phyloP scores from a whole-genome alignment of 2,329 filamentous ascomycete genomes.

The Aureobasidium melanogenum region DNA sequence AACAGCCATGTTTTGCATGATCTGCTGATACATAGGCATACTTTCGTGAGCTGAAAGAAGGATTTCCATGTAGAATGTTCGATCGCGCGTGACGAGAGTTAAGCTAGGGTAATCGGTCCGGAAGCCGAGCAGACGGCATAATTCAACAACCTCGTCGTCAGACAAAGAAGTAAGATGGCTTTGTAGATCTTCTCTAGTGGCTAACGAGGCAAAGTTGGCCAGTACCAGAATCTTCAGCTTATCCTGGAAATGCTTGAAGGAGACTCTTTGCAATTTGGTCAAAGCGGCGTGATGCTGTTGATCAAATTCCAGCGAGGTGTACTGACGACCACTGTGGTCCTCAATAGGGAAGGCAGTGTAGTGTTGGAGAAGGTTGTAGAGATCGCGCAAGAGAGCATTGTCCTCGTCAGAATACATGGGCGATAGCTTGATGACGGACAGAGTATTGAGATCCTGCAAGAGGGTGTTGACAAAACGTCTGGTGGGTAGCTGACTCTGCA shows the following conservation, averaged over 20 bases:
- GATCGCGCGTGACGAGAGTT: conserved; percentile 53
- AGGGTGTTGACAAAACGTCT: conserved; percentile 87
- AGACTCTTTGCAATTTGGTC: conserved; percentile 68
- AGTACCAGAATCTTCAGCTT: conserved; percentile 87
- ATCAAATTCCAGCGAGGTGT: conserved; percentile 64
- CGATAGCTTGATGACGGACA: conserved; percentile 70
- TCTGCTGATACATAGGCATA: conserved; percentile 73
- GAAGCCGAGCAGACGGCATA: conserved; percentile 66
- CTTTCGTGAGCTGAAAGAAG: conserved; percentile 68
- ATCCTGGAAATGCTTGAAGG: conserved; percentile 74
- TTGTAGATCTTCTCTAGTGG: conserved; percentile 69
- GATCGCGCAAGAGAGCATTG: conserved; percentile 70
- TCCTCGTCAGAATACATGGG: conserved; percentile 66
- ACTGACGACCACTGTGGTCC: conserved; percentile 75
- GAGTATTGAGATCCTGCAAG: conserved; percentile 73
- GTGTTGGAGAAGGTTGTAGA: conserved; percentile 71
- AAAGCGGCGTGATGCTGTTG: conserved; percentile 69
- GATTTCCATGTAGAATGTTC: conserved; percentile 60
- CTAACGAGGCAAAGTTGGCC: conserved; percentile 85
- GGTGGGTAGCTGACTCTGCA: conserved; percentile 89
- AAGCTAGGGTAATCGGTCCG: conserved; percentile 73
- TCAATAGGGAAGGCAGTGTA: conserved; percentile 86
- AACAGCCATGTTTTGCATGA: conserved; percentile 59
- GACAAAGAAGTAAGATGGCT: conserved; percentile 63
- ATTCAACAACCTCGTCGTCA: conserved; percentile 62